Evolutionary conservation across 306 rosid species (phyloP).

Genomic region (Senna tora): DNA sequence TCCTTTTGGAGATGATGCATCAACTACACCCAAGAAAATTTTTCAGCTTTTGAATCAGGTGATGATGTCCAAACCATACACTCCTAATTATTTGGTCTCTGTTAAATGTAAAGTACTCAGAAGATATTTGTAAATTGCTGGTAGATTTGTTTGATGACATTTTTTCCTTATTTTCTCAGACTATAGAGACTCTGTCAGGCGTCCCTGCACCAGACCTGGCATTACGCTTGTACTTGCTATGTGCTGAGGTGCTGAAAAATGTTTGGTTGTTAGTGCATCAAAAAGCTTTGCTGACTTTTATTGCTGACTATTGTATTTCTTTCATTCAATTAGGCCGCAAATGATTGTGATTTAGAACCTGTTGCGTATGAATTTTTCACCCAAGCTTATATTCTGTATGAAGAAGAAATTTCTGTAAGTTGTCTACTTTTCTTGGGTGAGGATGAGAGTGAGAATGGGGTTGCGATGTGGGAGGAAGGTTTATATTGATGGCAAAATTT

Average conservation of each 20-base stretch:
- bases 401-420: conserved; percentile 98
- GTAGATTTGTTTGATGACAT: conserved; percentile 33
- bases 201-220: conserved; percentile 89
- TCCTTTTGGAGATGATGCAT: conserved; percentile 84
- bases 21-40: conserved; percentile 83
- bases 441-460: conserved; percentile 22
- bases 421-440: conserved; percentile 1
- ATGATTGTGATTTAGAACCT: conserved; percentile 93
- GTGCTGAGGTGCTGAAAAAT: conserved; percentile 84
- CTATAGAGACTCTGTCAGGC: conserved; percentile 72
- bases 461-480: conserved; percentile 6
- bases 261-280: conserved; percentile 32
- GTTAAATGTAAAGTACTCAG: conserved; percentile 4
- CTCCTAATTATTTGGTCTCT: not conserved
- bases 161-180: conserved; percentile 52
- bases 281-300: conserved; percentile 1
- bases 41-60: conserved; percentile 98
- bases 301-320: conserved; percentile 36
- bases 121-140: conserved; percentile 10
- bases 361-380: conserved; percentile 97
- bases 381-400: conserved; percentile 94
- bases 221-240: conserved; percentile 83
- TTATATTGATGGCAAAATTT: conserved; percentile 9
- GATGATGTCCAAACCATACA: not conserved
- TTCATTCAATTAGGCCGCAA: conserved; percentile 72